Evolutionary conservation across 1,284 basidiomycete genomes (phyloP).

Genomic region (Cutaneotrichosporon curvatum): DNA sequence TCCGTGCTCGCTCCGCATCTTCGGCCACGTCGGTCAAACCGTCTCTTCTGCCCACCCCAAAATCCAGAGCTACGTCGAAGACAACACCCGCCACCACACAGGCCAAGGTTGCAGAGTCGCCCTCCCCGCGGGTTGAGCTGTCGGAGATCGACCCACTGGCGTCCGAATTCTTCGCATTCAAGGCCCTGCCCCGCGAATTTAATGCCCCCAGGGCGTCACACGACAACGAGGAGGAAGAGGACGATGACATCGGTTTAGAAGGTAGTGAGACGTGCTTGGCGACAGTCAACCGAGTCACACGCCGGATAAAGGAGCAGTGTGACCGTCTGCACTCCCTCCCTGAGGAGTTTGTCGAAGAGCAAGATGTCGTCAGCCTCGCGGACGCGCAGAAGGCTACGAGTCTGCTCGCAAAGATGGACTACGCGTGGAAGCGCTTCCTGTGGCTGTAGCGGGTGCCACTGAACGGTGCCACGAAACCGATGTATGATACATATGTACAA

Average conservation of each 20-base stretch:
- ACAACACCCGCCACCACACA: neutral
- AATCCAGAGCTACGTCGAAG: neutral
- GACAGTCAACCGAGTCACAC: conserved; percentile 66
- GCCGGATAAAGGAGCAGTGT: conserved; percentile 61
- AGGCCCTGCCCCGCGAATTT: conserved; percentile 47
- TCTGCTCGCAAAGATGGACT: conserved; percentile 81
- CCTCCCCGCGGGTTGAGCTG: conserved; percentile 10
- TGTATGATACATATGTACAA: neutral
- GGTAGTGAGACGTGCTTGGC: conserved; percentile 66
- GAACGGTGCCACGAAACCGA: too few relatives aligned
- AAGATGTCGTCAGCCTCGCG: conserved; percentile 66
- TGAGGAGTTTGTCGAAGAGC: conserved; percentile 53
- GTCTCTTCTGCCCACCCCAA: conserved; percentile 1
- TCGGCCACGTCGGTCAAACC: conserved; percentile 1
- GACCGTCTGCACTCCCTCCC: conserved; percentile 47
- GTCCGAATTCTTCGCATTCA: conserved; percentile 47
- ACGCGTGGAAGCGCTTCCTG: conserved; percentile 75
- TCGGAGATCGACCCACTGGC: conserved; percentile 18
- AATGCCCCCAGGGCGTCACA: neutral
- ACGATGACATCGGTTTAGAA: conserved; percentile 50
- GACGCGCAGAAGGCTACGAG: conserved; percentile 76
- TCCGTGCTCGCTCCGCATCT: conserved; percentile 53
- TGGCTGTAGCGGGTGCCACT: conserved; percentile 54
- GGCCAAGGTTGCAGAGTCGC: conserved; percentile 8
- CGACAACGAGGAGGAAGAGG: conserved; percentile 21